Percentiles rank a stretch among this genome's conserved stretches.
phyloP scores from a whole-genome alignment of 164 flowering plant species.

The Berberis vulgaris region DNA sequence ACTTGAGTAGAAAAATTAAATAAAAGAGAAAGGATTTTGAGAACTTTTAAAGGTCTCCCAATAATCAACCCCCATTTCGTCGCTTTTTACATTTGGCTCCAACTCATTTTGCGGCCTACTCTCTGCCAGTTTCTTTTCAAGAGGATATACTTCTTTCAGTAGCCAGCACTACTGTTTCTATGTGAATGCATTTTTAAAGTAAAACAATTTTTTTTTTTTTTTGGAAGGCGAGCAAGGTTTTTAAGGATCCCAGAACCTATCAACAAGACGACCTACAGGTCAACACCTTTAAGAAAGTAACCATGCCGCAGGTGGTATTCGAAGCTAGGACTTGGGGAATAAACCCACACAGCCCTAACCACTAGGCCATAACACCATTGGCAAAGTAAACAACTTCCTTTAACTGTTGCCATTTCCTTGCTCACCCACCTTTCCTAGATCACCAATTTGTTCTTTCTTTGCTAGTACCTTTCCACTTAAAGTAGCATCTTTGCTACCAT shows the following conservation, averaged over 20 bases:
- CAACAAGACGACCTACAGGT: too few relatives aligned
- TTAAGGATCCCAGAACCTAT: too few relatives aligned
- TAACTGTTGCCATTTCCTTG: slow-evolving; percentile 22
- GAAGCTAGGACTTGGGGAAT: too few relatives aligned
- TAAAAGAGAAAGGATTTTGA: neutral
- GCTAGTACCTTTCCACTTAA: slow-evolving; percentile 18
- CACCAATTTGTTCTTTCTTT: slow-evolving; percentile 19
- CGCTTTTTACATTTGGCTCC: slow-evolving; percentile 64
- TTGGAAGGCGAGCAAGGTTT: too few relatives aligned
- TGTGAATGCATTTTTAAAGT: too few relatives aligned
- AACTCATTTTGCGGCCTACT: slow-evolving; percentile 20
- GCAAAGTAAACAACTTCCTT: slow-evolving; percentile 8
- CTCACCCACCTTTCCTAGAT: slow-evolving; percentile 11
- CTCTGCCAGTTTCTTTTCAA: slow-evolving; percentile 7
- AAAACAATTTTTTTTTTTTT: too few relatives aligned
- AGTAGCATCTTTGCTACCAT: neutral
- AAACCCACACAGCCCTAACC: too few relatives aligned
- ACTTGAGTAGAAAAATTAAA: neutral
- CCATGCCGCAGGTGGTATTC: too few relatives aligned
- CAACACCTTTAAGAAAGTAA: too few relatives aligned
- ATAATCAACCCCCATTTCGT: slow-evolving; percentile 12
- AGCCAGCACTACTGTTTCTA: neutral
- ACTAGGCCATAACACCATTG: neutral
- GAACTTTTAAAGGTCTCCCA: slow-evolving; percentile 1
- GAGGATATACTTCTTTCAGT: neutral